Percentiles rank a stretch among this genome's conserved stretches.
Evolutionary conservation across 176 grass and related monocot species (phyloP).

Genomic region (Lolium perenne): DNA sequence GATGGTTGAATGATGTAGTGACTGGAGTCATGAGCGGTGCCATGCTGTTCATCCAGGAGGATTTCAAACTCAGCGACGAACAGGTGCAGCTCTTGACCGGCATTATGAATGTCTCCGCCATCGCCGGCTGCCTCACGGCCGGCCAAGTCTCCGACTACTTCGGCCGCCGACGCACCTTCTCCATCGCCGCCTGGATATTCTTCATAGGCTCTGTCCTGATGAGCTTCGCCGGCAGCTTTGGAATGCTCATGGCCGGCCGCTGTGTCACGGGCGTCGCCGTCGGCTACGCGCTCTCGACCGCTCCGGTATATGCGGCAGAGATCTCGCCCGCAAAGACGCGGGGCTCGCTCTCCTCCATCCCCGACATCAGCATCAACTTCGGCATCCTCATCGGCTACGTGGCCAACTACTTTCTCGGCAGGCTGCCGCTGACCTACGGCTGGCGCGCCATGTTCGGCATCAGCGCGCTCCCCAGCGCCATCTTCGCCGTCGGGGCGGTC

Average conservation of each 20-base stretch:
- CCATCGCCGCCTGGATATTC: slow-evolving; percentile 45
- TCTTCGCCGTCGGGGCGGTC: neutral
- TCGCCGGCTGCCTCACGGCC: slow-evolving; percentile 50
- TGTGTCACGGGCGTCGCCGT: slow-evolving; percentile 53
- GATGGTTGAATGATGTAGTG: slow-evolving; percentile 20
- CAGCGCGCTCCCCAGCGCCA: slow-evolving; percentile 35
- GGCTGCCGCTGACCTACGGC: slow-evolving; percentile 38
- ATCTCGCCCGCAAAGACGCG: slow-evolving; percentile 27
- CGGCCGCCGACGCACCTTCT: slow-evolving; percentile 52
- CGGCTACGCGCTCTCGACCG: slow-evolving; percentile 54
- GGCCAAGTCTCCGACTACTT: slow-evolving; percentile 50
- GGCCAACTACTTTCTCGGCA: slow-evolving; percentile 45
- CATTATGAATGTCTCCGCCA: slow-evolving; percentile 50
- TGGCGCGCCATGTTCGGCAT: slow-evolving; percentile 54
- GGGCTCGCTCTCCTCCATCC: slow-evolving; percentile 44
- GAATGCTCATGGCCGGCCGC: slow-evolving; percentile 42
- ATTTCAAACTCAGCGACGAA: slow-evolving; percentile 48
- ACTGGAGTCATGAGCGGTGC: slow-evolving; percentile 61
- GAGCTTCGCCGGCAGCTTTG: slow-evolving; percentile 43
- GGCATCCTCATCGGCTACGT: slow-evolving; percentile 57
- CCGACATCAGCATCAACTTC: slow-evolving; percentile 57
- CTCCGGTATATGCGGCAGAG: slow-evolving; percentile 51
- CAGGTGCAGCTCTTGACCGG: slow-evolving; percentile 53
- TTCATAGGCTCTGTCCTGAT: slow-evolving; percentile 43
- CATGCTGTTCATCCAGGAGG: slow-evolving; percentile 64